Conservation (phyloP, 164 flowering plant species). For the Chimonanthus praecox region DNA sequence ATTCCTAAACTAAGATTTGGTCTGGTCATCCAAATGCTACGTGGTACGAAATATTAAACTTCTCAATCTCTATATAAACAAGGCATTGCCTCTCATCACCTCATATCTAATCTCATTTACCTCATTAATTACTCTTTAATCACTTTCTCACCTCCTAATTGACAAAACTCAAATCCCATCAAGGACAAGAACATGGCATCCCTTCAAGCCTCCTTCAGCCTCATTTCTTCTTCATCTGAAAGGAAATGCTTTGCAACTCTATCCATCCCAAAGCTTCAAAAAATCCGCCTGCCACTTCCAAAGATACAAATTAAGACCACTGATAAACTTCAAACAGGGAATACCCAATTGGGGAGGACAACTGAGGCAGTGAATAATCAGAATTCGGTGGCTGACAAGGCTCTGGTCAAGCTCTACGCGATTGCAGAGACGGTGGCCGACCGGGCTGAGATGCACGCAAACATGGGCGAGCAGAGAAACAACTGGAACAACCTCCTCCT, state of each 20-base stretch:
- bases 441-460: slow-evolving; percentile 45
- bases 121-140: too few species aligned
- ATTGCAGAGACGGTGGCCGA: slow-evolving; percentile 33
- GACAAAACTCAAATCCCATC: neutral
- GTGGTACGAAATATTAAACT: too few species aligned
- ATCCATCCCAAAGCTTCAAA: neutral
- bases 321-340: slow-evolving; percentile 8
- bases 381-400: neutral
- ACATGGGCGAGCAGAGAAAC: slow-evolving; percentile 40
- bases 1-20: too few species aligned
- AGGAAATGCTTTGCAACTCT: neutral
- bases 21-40: too few species aligned
- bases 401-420: slow-evolving; percentile 27
- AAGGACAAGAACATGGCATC: slow-evolving; percentile 5
- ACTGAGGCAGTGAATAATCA: neutral
- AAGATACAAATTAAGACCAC: slow-evolving; percentile 14
- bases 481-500: slow-evolving; percentile 49
- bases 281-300: slow-evolving; percentile 6
- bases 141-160: neutral
- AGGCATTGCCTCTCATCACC: neutral
- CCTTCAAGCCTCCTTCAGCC: neutral
- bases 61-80: too few species aligned
- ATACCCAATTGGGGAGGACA: neutral
- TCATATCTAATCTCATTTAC: neutral
- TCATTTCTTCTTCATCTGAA: neutral